Conservation (phyloP, 768 basidiomycete genomes). For the Russula griseocarnosa region DNA sequence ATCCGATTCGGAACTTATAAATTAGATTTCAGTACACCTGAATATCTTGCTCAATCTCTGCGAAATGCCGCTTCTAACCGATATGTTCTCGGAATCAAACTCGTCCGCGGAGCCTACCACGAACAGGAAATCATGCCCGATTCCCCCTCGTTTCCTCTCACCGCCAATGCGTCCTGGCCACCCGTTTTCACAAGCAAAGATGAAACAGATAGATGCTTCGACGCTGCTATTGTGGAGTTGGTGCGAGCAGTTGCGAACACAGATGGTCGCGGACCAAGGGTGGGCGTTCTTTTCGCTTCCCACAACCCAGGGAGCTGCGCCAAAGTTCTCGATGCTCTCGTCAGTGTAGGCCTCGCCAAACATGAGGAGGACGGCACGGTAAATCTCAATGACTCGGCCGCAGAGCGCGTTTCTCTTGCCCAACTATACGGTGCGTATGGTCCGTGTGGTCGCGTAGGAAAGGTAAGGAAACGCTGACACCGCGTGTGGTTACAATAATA, state of each 20-base stretch:
- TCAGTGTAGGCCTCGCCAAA: slow-evolving; percentile 48
- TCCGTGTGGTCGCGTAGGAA: not conserved
- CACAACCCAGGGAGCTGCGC: slow-evolving; percentile 75
- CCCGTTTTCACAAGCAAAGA: slow-evolving; percentile 68
- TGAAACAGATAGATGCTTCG: slow-evolving; percentile 72
- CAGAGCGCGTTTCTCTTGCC: slow-evolving; percentile 66
- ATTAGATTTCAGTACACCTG: slow-evolving; percentile 49
- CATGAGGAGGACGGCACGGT: slow-evolving; percentile 35
- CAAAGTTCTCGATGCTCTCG: slow-evolving; percentile 57
- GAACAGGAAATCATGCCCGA: slow-evolving; percentile 54
- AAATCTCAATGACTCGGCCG: slow-evolving; percentile 49
- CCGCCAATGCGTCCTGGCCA: slow-evolving; percentile 45
- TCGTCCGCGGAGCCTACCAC: slow-evolving; percentile 92
- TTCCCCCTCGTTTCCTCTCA: slow-evolving; percentile 46
- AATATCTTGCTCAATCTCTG: slow-evolving; percentile 62
- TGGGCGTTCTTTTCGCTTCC: slow-evolving; percentile 81
- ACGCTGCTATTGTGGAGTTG: slow-evolving; percentile 56
- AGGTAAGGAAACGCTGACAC: not conserved
- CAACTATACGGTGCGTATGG: slow-evolving; percentile 72
- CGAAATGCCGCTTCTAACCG: slow-evolving; percentile 58
- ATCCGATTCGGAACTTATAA: slow-evolving; percentile 3
- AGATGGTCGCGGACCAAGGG: slow-evolving; percentile 42
- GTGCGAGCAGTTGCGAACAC: slow-evolving; percentile 47
- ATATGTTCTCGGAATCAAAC: slow-evolving; percentile 83
- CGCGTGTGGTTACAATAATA: not conserved